Base-by-base conservation (phyloP, 1,284 basidiomycete genomes). In the Mycosarcoma maydis region DNA sequence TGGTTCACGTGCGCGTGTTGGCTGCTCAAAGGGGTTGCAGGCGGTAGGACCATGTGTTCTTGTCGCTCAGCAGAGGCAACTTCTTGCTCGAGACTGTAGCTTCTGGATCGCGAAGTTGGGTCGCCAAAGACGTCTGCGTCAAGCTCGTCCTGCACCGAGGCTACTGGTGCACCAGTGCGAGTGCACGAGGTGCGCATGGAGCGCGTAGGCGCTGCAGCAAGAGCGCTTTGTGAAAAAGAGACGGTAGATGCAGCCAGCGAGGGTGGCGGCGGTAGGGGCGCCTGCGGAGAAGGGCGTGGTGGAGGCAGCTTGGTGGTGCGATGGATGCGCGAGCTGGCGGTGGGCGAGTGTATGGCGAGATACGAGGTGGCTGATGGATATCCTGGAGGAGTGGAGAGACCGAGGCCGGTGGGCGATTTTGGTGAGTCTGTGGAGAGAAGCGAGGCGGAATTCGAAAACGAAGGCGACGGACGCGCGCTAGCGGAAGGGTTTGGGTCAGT, bases 261-360 rank as follows among this genome's bases (percentile, higher is more conserved):
- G 19, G 69, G 60, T 14, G 65, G 70, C 6, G 66, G 70, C 37
- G 70, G 70, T 16, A 72, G 49, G 5, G 70, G 70, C 4, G 65
- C 54, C 23, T 55, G 67, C 1, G 70, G 70, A 3, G 59, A 53
- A 6, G 70, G 70, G n/a, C 61, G 37, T 19, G 61, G 65, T 9
- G 70, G 70, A 7, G 70, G 70, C 32, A 72, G 47, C 44, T 52
- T 58, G 5, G 42, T 46, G 27, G 36, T 33, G 19, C 62, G 60
- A 36, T 49, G 46, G 14, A 39, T 8, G 14, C 67, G 47, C 9
- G 64, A 42, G 20, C 24, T 29, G 19, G 39, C 40, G 4, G 50
- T 58, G 19, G 62, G 58, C 26, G 59, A 62, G 23, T 53, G 32
- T 16, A 58, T 50, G 42, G 59, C 49, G 23, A 64, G 53, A 26